Base-by-base conservation (phyloP, 176 grass and related monocot genomes). In the Cenchrus fungigraminus region DNA sequence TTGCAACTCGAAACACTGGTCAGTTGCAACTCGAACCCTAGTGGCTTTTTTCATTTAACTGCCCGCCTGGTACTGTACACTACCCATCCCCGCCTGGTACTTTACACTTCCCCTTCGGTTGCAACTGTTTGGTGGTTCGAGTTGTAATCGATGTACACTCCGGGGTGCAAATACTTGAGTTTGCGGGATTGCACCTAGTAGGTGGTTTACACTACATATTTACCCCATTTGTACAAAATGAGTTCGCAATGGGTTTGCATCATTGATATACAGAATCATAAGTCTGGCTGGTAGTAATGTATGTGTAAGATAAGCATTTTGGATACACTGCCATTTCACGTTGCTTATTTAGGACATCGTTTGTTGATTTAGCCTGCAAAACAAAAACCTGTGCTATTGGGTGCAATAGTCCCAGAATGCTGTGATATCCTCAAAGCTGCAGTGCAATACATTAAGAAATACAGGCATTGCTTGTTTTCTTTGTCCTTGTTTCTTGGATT, bases 401-500 rank as follows among this genome's bases (percentile, higher is more conserved):
- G 11, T 68, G 42, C 51, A 75, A 60, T 14, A 76, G 29, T 60
- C 20, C 54, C 55, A 52, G 63, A 51, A 56, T 25, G 16, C 68
- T 45, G 25, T 82, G 1, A 62, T 76, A 32, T 52, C 43, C 56
- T 68, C 40, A 84, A 74, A 79, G 72, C 68, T 74, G 46, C 28
- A 50, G 64, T 77, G 47, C 37, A 56, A 60, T 74, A 59, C 79
- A 68, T 76, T 53, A 58, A 32, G 54, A 13, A 83, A 76, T 81
- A 42, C 7, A 25, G 31, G 43, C 12, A 51, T 58, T 37, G 6
- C 37, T 71, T 77, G 14, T 59, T 44, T 61, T 47, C 25, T 46
- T 65, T 65, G 32, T 77, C 12, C 54, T 85, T 71, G 77, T 85
- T 90, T 84, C 17, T 59, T 79, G 68, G 72, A 28, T 66, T 87